phyloP scores from a whole-genome alignment of 345 rosid genomes.

The Sapria himalayana region DNA sequence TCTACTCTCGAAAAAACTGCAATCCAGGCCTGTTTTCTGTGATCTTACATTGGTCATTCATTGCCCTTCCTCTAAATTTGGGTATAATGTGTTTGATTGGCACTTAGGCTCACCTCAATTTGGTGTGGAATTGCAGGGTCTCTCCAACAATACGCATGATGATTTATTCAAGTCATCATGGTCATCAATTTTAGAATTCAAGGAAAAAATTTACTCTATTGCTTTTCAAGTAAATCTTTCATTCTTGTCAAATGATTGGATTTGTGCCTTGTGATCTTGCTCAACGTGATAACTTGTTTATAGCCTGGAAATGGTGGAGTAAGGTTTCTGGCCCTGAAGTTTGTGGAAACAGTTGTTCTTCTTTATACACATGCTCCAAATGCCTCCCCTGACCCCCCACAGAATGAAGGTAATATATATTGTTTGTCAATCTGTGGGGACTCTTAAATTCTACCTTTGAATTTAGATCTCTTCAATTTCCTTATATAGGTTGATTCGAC shows the following conservation, averaged over 20 bases:
- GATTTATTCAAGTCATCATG: constrained; percentile 50
- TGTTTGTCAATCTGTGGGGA: neutral
- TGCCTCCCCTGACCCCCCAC: constrained; percentile 34
- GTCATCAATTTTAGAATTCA: constrained; percentile 63
- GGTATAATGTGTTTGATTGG: neutral
- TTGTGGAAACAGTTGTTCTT: constrained; percentile 75
- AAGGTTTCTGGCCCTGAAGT: constrained; percentile 57
- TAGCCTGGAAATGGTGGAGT: constrained; percentile 73
- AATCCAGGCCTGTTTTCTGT: constrained; percentile 29
- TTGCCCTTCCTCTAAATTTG: neutral
- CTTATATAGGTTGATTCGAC: constrained; percentile 11
- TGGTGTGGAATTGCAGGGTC: constrained; percentile 35
- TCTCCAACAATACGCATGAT: constrained; percentile 44
- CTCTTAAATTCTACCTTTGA: neutral
- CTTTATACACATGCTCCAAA: constrained; percentile 72
- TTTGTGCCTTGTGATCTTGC: constrained; percentile 15
- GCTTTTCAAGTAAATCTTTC: constrained; percentile 51
- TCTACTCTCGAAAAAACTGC: constrained; percentile 39
- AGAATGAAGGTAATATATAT: constrained; percentile 34
- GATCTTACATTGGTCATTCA: constrained; percentile 2
- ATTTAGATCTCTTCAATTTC: constrained; percentile 2
- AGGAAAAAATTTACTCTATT: constrained; percentile 52
- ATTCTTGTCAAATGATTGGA: constrained; percentile 6
- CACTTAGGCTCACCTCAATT: too few relatives aligned
- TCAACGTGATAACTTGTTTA: constrained; percentile 9